Evolutionary conservation across 371 early-diverging fungal genomes (phyloP).

Genomic region (Mortierella sp.): DNA sequence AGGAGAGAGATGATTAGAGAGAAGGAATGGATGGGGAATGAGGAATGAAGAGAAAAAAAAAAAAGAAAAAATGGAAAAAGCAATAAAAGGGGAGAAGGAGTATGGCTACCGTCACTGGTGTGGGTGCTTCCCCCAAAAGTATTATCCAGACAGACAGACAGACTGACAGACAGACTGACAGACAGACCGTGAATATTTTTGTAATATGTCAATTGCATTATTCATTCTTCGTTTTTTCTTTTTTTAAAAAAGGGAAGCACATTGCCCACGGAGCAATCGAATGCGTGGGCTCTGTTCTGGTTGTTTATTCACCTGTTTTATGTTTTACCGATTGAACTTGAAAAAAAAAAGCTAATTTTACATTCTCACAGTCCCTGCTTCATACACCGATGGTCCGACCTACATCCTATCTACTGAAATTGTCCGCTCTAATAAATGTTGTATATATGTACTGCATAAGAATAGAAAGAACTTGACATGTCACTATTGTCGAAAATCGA

Average conservation of each 20-base stretch:
- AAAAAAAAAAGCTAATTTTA: not conserved
- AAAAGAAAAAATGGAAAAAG: not conserved
- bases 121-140: too few relatives aligned
- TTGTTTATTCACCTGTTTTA: not conserved
- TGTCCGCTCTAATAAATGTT: too few relatives aligned
- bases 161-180: not conserved
- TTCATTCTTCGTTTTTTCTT: not conserved
- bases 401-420: too few relatives aligned
- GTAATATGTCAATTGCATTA: not conserved
- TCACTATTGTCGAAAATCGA: not conserved
- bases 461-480: not conserved
- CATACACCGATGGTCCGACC: not conserved
- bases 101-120: not conserved
- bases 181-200: not conserved
- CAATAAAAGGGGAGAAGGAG: too few relatives aligned
- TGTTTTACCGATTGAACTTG: not conserved
- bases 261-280: constrained; percentile 5
- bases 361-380: not conserved
- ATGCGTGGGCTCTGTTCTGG: not conserved
- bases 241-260: too few relatives aligned
- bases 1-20: not conserved
- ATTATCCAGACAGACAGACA: not conserved
- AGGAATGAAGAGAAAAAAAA: not conserved
- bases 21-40: not conserved
- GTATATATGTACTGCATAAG: too few relatives aligned